Evolutionary conservation across 805 yeast species (phyloP), one percentile per base, ranked within the genome.

Genomic region (Lipomyces sp.): DNA sequence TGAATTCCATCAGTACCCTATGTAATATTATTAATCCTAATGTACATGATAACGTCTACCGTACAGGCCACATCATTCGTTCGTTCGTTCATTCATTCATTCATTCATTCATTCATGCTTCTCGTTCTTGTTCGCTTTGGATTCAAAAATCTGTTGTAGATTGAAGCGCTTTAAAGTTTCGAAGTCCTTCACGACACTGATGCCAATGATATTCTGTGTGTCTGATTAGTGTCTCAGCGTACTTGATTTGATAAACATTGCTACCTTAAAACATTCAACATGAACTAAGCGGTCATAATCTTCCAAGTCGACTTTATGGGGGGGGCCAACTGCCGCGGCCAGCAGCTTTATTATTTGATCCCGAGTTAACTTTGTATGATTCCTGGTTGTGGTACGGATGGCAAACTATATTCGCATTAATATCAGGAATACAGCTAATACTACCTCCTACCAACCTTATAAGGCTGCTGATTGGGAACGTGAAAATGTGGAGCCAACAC

Each of bases 241-340:
- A n/a, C 24, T 13, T 10, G 48, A 42, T 6, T 15, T 24, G 18
- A 15, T n/a, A 42, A 42, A 42, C 4, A 15, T n/a, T 42, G 48
- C 1, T 48, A 72, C 72, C 67, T 93, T 94, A 79, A 88, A 94
- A 75, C 97, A 90, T 76, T 92, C 97, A 2, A 95, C 89, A 61
- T 94, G 75, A 58, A 95, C 85, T 72, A 95, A 80, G 74, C 88
- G 87, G 67, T 93, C 96, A 73, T 85, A 91, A 11, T 86, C 78
- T 73, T 90, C 90, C 76, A 95, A 82, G 75, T 92, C 96, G 15
- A 95, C 96, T 45, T 78, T 80, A 76, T 92, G 97, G 1, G 87
- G 88, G 69, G 85, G 84, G 0, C 94, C 94, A 0, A 91, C 92
- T 55, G 83, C 78, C 37, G 83, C 85, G 2, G 96, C 97, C 7